Conservation (phyloP, 345 rosid genomes). For the Zanthoxylum bungeanum region DNA sequence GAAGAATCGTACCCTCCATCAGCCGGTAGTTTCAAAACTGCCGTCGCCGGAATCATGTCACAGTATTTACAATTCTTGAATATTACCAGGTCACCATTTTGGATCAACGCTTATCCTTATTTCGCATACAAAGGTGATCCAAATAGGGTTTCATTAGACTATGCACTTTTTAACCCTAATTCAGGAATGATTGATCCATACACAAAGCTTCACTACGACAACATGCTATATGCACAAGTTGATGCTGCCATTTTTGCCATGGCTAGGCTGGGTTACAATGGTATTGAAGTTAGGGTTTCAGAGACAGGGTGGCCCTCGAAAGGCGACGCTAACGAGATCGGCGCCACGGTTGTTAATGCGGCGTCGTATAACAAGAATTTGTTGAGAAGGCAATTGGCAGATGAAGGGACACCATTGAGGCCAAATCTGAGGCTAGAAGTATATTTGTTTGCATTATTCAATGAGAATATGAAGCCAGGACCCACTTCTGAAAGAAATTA, state of each 20-base stretch:
- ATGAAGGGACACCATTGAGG: conserved; percentile 88
- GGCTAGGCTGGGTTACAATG: conserved; percentile 55
- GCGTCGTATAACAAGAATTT: conserved; percentile 70
- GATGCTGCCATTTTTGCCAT: conserved; percentile 82
- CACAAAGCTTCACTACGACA: conserved; percentile 76
- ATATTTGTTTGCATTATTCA: conserved; percentile 84
- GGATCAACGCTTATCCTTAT: conserved; percentile 97
- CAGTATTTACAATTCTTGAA: conserved; percentile 61
- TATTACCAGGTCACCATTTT: conserved; percentile 58
- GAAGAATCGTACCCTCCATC: conserved; percentile 87
- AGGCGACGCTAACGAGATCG: conserved; percentile 70
- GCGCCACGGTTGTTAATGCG: conserved; percentile 71
- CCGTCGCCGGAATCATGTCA: conserved; percentile 49
- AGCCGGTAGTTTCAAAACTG: conserved; percentile 65
- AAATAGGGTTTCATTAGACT: conserved; percentile 55
- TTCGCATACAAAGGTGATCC: conserved; percentile 87
- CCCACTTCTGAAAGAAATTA: conserved; percentile 90
- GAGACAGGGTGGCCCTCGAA: conserved; percentile 99
- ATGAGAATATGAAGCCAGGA: conserved; percentile 92
- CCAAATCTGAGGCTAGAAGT: conserved; percentile 61
- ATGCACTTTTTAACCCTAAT: conserved; percentile 84
- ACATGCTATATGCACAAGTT: conserved; percentile 92
- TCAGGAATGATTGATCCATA: conserved; percentile 76
- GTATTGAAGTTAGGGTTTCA: conserved; percentile 73
- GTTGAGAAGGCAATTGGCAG: conserved; percentile 56